phyloP scores from a whole-genome alignment of 345 rosid species.

The Cardamine resedifolia region DNA sequence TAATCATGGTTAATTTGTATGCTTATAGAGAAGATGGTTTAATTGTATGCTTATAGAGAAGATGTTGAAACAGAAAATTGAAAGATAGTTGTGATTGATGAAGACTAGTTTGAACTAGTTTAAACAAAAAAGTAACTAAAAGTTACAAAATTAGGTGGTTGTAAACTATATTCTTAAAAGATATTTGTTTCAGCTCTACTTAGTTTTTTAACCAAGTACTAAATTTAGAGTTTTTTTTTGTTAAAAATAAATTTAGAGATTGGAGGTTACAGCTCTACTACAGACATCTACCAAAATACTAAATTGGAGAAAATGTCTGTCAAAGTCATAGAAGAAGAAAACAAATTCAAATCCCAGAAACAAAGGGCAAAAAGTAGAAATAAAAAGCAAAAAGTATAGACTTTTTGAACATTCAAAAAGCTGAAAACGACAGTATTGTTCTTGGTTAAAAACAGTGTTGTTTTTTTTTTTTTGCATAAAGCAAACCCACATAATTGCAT shows the following conservation, averaged over 20 bases:
- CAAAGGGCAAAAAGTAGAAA: slow-evolving; percentile 29
- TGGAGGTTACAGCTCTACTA: too few relatives aligned
- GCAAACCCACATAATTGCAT: slow-evolving; percentile 33
- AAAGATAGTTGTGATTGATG: neutral
- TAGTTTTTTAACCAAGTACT: too few relatives aligned
- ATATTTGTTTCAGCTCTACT: too few relatives aligned
- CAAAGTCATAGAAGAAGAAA: slow-evolving; percentile 23
- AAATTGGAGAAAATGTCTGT: slow-evolving; percentile 20
- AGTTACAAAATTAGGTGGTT: too few relatives aligned
- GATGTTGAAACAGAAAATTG: neutral
- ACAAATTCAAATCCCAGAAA: slow-evolving; percentile 26
- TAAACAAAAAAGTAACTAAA: too few relatives aligned
- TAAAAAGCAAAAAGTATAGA: slow-evolving; percentile 30
- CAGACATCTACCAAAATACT: neutral
- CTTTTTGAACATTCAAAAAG: slow-evolving; percentile 37
- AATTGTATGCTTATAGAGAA: neutral
- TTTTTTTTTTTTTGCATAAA: slow-evolving; percentile 31
- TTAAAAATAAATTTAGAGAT: too few relatives aligned
- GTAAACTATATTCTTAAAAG: too few relatives aligned
- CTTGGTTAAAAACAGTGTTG: slow-evolving; percentile 27
- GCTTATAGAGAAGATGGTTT: neutral
- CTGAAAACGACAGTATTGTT: slow-evolving; percentile 38
- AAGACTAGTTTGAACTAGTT: too few relatives aligned
- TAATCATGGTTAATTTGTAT: neutral
- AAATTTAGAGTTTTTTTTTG: too few relatives aligned